Conservation (phyloP, 495 filamentous ascomycete species). For the Symbiotaphrina buchneri region DNA sequence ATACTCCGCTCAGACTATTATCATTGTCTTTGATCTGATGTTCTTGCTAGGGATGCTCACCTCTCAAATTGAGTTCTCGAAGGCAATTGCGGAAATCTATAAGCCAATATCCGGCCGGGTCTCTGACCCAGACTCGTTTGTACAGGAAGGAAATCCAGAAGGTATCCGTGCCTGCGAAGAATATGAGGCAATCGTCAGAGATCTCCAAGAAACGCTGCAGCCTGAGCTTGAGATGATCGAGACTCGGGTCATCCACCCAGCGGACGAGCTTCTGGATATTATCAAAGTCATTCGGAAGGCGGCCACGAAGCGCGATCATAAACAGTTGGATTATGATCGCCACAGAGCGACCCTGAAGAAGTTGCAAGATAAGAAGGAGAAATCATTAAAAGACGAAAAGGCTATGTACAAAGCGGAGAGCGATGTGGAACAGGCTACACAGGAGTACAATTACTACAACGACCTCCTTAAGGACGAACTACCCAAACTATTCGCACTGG, state of each 20-base stretch:
- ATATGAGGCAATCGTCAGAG: constrained; percentile 78
- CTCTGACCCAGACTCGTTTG: constrained; percentile 72
- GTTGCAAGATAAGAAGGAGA: constrained; percentile 93
- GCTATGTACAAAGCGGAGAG: constrained; percentile 88
- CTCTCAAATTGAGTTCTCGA: constrained; percentile 96
- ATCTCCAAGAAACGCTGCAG: constrained; percentile 66
- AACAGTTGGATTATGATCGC: constrained; percentile 90
- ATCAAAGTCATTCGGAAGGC: constrained; percentile 89
- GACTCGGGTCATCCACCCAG: constrained; percentile 72
- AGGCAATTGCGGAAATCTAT: constrained; percentile 88
- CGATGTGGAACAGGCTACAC: constrained; percentile 76
- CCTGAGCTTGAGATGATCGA: constrained; percentile 98
- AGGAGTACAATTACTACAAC: constrained; percentile 95
- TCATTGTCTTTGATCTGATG: constrained; percentile 6
- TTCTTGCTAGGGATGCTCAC: constrained; percentile 54
- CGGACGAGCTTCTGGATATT: constrained; percentile 81
- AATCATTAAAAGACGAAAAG: constrained; percentile 90
- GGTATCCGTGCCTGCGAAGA: constrained; percentile 92
- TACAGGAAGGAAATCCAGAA: constrained; percentile 71
- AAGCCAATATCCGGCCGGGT: constrained; percentile 92
- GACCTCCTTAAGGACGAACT: constrained; percentile 89
- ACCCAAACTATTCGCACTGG: constrained; percentile 77
- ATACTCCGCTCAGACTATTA: background rate
- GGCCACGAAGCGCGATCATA: constrained; percentile 79
- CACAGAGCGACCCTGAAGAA: constrained; percentile 70